phyloP scores from a whole-genome alignment of 306 rosid species.

The Vachellia collinsii region DNA sequence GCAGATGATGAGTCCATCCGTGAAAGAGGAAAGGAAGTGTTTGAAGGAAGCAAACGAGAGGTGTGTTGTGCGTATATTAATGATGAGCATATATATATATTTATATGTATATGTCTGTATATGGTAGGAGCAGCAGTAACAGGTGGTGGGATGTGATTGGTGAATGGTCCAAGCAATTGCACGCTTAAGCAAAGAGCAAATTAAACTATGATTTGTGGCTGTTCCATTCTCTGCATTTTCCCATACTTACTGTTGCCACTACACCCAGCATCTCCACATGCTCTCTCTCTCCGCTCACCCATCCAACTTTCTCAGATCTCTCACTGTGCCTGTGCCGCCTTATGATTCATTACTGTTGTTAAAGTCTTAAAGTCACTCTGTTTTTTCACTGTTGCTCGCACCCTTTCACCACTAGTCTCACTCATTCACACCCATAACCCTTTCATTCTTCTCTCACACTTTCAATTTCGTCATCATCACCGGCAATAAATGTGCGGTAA shows the following conservation, averaged over 20 bases:
- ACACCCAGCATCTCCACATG: slow-evolving; percentile 24
- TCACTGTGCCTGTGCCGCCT: too few relatives aligned
- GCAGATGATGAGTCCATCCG: not conserved
- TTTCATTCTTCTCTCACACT: slow-evolving; percentile 33
- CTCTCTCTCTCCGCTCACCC: not conserved
- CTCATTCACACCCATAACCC: not conserved
- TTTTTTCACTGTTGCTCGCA: not conserved
- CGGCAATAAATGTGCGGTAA: too few relatives aligned
- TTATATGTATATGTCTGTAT: not conserved
- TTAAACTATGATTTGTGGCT: not conserved
- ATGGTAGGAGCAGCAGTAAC: not conserved
- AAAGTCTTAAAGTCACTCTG: not conserved
- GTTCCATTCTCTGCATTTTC: not conserved
- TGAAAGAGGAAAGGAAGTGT: not conserved
- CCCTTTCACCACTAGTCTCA: slow-evolving; percentile 8
- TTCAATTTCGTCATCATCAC: not conserved
- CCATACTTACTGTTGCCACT: not conserved
- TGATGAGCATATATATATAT: too few relatives aligned
- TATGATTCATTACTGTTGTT: too few relatives aligned
- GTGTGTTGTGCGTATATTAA: too few relatives aligned
- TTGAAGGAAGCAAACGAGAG: not conserved
- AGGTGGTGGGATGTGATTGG: not conserved
- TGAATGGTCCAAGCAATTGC: not conserved
- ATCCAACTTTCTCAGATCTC: not conserved
- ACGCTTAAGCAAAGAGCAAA: not conserved